Base-by-base conservation (phyloP, 331 rosid genomes). In the Saraca asoca region DNA sequence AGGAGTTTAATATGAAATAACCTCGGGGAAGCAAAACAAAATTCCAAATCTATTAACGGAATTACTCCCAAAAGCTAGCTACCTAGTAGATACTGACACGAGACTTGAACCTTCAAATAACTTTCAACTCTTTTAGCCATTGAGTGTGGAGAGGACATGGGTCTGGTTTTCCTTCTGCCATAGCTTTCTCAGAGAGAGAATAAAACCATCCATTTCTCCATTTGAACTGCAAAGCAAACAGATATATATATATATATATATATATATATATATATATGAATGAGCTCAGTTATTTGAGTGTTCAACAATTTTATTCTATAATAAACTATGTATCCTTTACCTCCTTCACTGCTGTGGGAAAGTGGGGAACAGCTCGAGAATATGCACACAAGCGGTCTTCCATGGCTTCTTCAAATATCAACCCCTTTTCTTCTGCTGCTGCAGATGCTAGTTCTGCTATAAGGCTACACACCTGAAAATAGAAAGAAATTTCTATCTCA, bases 201-300 rank as follows among this genome's bases (percentile, higher is more conserved):
- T 90, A 86, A 82, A 93, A 90, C 95, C 96, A 90, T 14, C 97
- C 98, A 68, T 93, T 93, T 72, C 98, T 81, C 98, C 98, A 93
- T 65, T 93, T 86, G 76, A 93, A 90, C 98, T 93, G 80, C 71
- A 83, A 67, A 15, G 70, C 77, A 0, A 60, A 11, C 46, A 62
- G 68, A 69, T 56, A 55, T 54, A 2, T 7, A 34, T 64, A 16
- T 24, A 24, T 24, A 1, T 24, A 24, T 24, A 1, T 3, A 24
- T 24, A 24, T 1, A 24, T 1, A 24, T 3, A 3, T 24, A 24
- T 3, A n/a, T n/a, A n/a, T n/a, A n/a, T n/a, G n/a, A 80, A 59
- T 42, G 62, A 58, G 38, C 45, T 7, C 19, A 43, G 50, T 5
- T 15, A 62, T 12, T 15, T 34, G 49, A 12, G 19, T 54, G 51